A percentile compares a stretch with the other conserved stretches of the same genome.
phyloP scores from a whole-genome alignment of 1,139 yeast species.

The Dujonia santamariae region DNA sequence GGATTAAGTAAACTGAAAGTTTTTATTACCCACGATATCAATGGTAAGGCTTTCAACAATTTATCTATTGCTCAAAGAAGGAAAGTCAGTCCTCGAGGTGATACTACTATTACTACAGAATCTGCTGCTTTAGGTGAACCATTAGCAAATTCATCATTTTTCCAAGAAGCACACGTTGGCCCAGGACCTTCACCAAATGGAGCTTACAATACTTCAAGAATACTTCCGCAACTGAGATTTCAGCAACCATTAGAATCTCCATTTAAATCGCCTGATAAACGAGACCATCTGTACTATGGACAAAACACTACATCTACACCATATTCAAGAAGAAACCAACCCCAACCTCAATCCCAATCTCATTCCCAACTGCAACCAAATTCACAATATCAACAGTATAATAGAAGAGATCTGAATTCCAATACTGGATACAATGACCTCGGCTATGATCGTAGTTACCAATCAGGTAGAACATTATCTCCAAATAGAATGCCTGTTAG shows the following conservation, averaged over 20 bases:
- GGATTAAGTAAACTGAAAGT: conserved; percentile 37
- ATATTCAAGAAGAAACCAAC: neutral
- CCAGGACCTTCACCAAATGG: too few relatives aligned
- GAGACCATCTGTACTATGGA: conserved; percentile 3
- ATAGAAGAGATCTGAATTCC: neutral
- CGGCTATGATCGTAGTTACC: conserved; percentile 6
- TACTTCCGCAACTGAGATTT: neutral
- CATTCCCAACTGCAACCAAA: neutral
- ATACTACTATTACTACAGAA: conserved; percentile 4
- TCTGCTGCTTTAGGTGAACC: conserved; percentile 1
- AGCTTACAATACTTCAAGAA: neutral
- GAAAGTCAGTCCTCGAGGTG: conserved; percentile 7
- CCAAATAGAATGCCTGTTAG: conserved; percentile 4
- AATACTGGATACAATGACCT: conserved; percentile 1
- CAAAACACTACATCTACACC: conserved; percentile 3
- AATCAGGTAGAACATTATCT: conserved; percentile 4
- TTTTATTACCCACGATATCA: conserved; percentile 45
- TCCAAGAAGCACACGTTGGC: conserved; percentile 1
- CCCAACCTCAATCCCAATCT: conserved; percentile 1
- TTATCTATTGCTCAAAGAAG: conserved; percentile 10
- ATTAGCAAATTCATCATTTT: conserved; percentile 4
- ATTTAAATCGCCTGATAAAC: conserved; percentile 8
- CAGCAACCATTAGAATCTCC: conserved; percentile 10
- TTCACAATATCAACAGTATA: conserved; percentile 2
- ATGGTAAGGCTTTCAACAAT: conserved; percentile 29